These are phyloP conservation scores for Aspergillus mulundensis DNA, from an alignment of 495 filamentous ascomycete genomes.

Conservation along the genomic window DNA sequence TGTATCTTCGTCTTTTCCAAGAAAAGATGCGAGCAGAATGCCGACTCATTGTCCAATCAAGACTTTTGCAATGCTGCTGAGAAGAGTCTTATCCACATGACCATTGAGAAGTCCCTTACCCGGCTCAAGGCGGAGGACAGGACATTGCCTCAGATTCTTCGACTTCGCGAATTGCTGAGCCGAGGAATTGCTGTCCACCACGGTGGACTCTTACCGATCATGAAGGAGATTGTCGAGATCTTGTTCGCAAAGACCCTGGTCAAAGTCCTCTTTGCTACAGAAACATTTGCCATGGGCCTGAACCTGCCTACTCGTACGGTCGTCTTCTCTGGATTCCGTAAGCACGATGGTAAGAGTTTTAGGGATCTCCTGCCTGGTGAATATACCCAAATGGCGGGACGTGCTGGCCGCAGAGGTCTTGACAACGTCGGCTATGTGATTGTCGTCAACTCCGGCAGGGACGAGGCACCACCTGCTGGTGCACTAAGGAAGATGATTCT, in stretches of 20 bases:
- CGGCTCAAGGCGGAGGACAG: conserved; percentile 89
- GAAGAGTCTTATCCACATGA: conserved; percentile 96
- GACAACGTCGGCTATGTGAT: conserved; percentile 92
- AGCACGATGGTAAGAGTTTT: conserved; percentile 89
- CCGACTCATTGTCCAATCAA: conserved; percentile 87
- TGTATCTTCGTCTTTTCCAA: conserved; percentile 99
- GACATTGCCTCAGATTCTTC: conserved; percentile 80
- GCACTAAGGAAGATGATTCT: conserved; percentile 90
- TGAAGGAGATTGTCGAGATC: conserved; percentile 97
- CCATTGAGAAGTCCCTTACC: conserved; percentile 91
- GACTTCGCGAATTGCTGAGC: conserved; percentile 77
- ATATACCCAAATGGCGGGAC: conserved; percentile 97
- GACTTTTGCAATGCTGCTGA: conserved; percentile 90
- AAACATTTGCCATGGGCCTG: conserved; percentile 97
- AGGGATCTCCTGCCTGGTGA: conserved; percentile 90
- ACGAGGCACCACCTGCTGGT: conserved; percentile 82
- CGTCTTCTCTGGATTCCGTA: conserved; percentile 94
- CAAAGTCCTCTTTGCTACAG: conserved; percentile 94
- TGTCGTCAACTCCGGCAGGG: conserved; percentile 74
- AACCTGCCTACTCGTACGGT: conserved; percentile 95
- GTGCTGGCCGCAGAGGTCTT: conserved; percentile 88
- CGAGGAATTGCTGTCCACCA: conserved; percentile 95
- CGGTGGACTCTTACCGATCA: conserved; percentile 90
- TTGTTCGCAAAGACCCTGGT: conserved; percentile 91
- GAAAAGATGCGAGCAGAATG: conserved; percentile 94